A percentile compares a stretch with the other conserved stretches of the same genome.
Evolutionary conservation across 2,329 filamentous ascomycete genomes (phyloP).

Genomic region (Graphilbum sp.): DNA sequence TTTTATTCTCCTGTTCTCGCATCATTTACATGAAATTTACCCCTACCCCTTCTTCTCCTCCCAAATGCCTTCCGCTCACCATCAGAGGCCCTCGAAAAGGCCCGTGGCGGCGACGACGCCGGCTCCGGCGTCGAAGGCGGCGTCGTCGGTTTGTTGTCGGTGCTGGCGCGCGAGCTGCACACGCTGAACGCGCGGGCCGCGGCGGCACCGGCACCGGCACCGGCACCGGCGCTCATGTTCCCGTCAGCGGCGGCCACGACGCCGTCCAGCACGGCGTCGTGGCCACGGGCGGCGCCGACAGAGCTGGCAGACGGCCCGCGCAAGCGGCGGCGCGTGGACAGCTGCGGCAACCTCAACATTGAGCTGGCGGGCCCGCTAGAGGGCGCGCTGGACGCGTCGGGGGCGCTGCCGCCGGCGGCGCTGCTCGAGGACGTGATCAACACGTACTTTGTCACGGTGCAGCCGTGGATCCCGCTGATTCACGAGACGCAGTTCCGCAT

Average conservation of each 20-base stretch:
- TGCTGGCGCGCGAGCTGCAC: conserved; percentile 6
- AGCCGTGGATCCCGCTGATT: conserved; percentile 21
- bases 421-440: conserved; percentile 14
- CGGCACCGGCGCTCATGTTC: not conserved
- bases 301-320: not conserved
- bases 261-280: not conserved
- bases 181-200: not conserved
- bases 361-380: conserved; percentile 1
- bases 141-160: conserved; percentile 2
- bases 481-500: conserved; percentile 17
- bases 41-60: no score
- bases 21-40: no score
- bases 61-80: not conserved
- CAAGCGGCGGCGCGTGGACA: conserved; percentile 6
- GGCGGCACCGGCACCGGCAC: no score
- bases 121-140: not conserved
- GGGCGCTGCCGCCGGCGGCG: conserved; percentile 1
- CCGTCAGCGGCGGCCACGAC: not conserved
- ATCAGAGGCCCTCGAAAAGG: conserved; percentile 5
- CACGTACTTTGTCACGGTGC: conserved; percentile 16
- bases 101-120: not conserved
- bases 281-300: not conserved
- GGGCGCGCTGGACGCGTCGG: not conserved
- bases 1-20: no score
- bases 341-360: conserved; percentile 5